Evolutionary conservation across 2,329 filamentous ascomycete species (phyloP), one percentile per base, ranked within the genome.

Genomic region (Diaporthe ilicicola): DNA sequence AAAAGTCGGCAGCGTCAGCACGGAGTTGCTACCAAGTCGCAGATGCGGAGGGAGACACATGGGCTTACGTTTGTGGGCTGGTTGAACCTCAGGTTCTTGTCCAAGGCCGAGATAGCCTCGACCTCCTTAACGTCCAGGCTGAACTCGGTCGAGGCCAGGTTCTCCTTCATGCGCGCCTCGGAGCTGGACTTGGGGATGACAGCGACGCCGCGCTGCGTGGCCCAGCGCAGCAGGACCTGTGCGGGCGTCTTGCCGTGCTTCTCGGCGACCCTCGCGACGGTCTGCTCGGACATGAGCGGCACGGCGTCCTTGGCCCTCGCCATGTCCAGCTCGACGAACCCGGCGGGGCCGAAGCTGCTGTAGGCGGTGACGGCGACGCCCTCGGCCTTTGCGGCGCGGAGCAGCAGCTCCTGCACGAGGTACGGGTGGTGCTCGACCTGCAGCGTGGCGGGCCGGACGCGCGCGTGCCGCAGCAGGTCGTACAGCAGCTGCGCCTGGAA

Each of bases 341-440:
- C 90, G 78, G 92, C 87, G 32, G 93, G 93, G 48, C 94, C 94
- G 78, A 96, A 95, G 61, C 92, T 93, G 27, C 92, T 94, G 87
- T 96, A 97, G 64, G 93, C 94, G 4, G 93, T 96, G 70, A 97
- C 87, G 75, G 87, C 86, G 76, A 97, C 91, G 72, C 90, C 89
- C 83, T 94, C 87, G 67, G 84, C 83, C 84, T 92, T 86, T 76
- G 91, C 92, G 65, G 94, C 89, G 77, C 89, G 84, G 77, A 96
- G 81, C 66, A 97, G 88, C 67, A 90, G 87, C 72, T 85, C 82
- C 86, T 97, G 94, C 73, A 93, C 91, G 71, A 95, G 89, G 87
- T 95, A 96, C 32, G 94, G 94, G 87, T 97, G 94, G 85, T 95
- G 93, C 86, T 97, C 94, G 81, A 97, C 91, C 86, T 97, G 94